These are phyloP conservation scores for Xylariaceae sp. DNA, from an alignment of 2,329 filamentous ascomycete species.

Conservation along the genomic window DNA sequence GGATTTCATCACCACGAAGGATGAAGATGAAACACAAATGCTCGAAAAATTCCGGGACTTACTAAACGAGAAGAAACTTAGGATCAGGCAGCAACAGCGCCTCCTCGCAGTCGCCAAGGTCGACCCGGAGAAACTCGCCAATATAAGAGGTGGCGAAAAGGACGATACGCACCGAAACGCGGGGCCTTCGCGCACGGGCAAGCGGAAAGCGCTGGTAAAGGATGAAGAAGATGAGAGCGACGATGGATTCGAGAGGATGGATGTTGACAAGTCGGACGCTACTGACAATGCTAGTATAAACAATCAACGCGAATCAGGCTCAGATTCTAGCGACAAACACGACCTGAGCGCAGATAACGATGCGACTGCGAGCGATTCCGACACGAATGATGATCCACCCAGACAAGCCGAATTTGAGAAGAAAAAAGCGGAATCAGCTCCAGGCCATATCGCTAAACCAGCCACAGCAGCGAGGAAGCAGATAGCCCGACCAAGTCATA, in stretches of 20 bases:
- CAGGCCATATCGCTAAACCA: constrained; percentile 10
- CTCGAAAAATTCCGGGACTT: constrained; percentile 66
- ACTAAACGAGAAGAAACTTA: constrained; percentile 75
- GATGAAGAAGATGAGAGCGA: constrained; percentile 38
- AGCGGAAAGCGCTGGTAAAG: constrained; percentile 45
- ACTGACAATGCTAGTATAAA: constrained; percentile 22
- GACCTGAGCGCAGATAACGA: constrained; percentile 38
- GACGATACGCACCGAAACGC: constrained; percentile 27
- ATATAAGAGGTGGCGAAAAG: constrained; percentile 25
- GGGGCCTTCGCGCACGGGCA: constrained; percentile 42
- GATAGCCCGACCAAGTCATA: constrained; percentile 7
- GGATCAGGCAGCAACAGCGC: constrained; percentile 69
- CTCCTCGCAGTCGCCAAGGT: constrained; percentile 49
- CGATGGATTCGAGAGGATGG: constrained; percentile 49
- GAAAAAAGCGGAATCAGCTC: constrained; percentile 4
- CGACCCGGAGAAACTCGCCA: constrained; percentile 36
- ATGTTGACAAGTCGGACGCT: constrained; percentile 39
- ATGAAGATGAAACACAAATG: constrained; percentile 61
- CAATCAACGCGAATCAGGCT: constrained; percentile 25
- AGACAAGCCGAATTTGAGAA: constrained; percentile 12
- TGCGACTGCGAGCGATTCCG: constrained; percentile 41
- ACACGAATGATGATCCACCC: constrained; percentile 34
- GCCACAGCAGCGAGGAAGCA: constrained; percentile 16
- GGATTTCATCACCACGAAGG: constrained; percentile 62
- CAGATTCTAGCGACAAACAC: constrained; percentile 38